Percentiles rank a stretch among this genome's conserved stretches.
phyloP scores from a whole-genome alignment of 1,284 basidiomycete genomes.

The Uromyces viciae-fabae region DNA sequence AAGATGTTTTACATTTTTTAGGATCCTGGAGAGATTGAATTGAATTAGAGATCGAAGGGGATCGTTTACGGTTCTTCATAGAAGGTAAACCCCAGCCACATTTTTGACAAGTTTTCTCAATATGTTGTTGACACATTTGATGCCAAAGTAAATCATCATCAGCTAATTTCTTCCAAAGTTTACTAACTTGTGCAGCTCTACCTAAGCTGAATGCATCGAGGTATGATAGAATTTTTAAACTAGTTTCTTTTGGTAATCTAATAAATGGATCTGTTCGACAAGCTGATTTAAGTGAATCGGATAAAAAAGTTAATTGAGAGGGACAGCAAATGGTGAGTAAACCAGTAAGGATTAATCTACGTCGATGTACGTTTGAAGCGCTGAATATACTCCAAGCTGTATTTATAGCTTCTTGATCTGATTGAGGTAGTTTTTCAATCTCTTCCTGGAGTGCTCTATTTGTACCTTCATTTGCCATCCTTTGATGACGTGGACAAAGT shows the following conservation, averaged over 20 bases:
- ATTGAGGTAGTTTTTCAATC: slow-evolving; percentile 81
- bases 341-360: slow-evolving; percentile 90
- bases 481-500: slow-evolving; percentile 83
- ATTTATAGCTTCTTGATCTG: slow-evolving; percentile 84
- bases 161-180: slow-evolving; percentile 79
- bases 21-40: not conserved
- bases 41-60: slow-evolving; percentile 43
- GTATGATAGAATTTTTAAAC: slow-evolving; percentile 81
- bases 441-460: slow-evolving; percentile 90
- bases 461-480: slow-evolving; percentile 95
- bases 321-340: slow-evolving; percentile 99
- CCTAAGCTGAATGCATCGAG: slow-evolving; percentile 95
- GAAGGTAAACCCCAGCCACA: slow-evolving; percentile 97
- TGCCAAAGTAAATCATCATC: slow-evolving; percentile 96
- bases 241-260: slow-evolving; percentile 84
- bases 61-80: slow-evolving; percentile 65
- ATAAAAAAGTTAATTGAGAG: slow-evolving; percentile 93
- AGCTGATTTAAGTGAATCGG: slow-evolving; percentile 81
- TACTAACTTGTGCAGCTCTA: slow-evolving; percentile 87
- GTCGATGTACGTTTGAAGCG: slow-evolving; percentile 80
- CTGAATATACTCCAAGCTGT: slow-evolving; percentile 96
- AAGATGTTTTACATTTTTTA: not conserved
- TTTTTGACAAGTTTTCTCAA: slow-evolving; percentile 92
- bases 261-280: slow-evolving; percentile 94
- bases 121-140: slow-evolving; percentile 96